phyloP scores from a whole-genome alignment of 768 basidiomycete genomes.

The Royoungia palumana region DNA sequence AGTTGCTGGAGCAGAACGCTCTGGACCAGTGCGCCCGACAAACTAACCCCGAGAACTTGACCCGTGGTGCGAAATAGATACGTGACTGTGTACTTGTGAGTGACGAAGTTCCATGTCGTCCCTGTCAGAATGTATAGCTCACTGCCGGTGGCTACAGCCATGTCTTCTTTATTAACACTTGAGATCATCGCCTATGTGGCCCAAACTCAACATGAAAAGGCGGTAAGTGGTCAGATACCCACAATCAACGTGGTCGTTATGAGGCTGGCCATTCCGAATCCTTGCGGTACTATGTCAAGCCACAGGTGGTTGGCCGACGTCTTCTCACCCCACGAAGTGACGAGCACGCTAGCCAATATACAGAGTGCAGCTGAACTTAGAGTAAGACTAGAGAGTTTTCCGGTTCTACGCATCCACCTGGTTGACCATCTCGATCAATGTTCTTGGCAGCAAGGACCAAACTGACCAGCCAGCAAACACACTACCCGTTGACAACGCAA shows the following conservation, averaged over 20 bases:
- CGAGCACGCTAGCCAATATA: slow-evolving; percentile 55
- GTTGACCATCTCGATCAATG: slow-evolving; percentile 1
- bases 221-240: slow-evolving; percentile 29
- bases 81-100: slow-evolving; percentile 55
- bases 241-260: slow-evolving; percentile 88
- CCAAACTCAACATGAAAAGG: slow-evolving; percentile 3
- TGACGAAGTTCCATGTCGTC: slow-evolving; percentile 7
- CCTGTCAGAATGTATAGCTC: slow-evolving; percentile 33
- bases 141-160: slow-evolving; percentile 91
- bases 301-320: slow-evolving; percentile 64
- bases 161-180: slow-evolving; percentile 71
- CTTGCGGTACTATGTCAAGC: slow-evolving; percentile 77
- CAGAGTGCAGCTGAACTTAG: slow-evolving; percentile 59
- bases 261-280: slow-evolving; percentile 79
- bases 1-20: slow-evolving; percentile 70
- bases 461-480: slow-evolving; percentile 82
- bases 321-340: slow-evolving; percentile 64
- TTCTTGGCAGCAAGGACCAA: slow-evolving; percentile 4
- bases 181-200: slow-evolving; percentile 77
- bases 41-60: slow-evolving; percentile 91
- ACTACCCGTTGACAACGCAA: slow-evolving; percentile 81
- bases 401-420: slow-evolving; percentile 85
- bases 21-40: slow-evolving; percentile 83
- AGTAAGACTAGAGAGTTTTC: slow-evolving; percentile 78
- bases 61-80: slow-evolving; percentile 94